Evolutionary conservation across 805 yeast species (phyloP).

Genomic region (Yarrowia keelungensis): DNA sequence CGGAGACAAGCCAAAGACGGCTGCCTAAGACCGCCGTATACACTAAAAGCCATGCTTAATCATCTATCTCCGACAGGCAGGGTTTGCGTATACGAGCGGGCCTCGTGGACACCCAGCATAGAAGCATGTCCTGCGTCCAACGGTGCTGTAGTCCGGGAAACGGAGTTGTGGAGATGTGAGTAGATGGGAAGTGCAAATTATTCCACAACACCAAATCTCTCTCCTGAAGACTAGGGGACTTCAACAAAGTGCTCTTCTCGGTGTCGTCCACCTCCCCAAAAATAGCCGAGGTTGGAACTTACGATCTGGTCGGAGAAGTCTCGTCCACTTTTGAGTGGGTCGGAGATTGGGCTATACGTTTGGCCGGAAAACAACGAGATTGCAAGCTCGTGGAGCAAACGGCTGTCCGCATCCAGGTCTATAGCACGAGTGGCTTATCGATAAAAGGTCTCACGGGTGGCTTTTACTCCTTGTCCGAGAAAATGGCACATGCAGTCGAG

Average conservation of each 20-base stretch:
- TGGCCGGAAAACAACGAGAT: not conserved
- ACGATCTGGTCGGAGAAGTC: constrained; percentile 3
- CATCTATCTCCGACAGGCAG: not conserved
- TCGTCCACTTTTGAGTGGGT: not conserved
- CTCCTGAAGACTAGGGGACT: no score
- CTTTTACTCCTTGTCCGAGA: constrained; percentile 14
- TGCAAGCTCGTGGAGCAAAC: no score
- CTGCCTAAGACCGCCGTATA: constrained; percentile 7
- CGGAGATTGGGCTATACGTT: constrained; percentile 7
- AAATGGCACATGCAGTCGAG: constrained; percentile 15
- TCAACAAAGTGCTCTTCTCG: no score
- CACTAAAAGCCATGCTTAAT: not conserved
- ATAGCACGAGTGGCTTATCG: not conserved
- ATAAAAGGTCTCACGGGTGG: not conserved
- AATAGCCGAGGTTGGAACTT: constrained; percentile 16
- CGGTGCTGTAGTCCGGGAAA: no score
- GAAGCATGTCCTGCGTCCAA: no score
- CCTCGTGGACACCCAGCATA: not conserved
- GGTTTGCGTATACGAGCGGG: constrained; percentile 3
- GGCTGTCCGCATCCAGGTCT: not conserved
- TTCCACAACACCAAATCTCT: no score
- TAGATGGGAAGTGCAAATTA: no score
- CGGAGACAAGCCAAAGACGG: no score
- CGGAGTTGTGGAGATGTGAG: no score
- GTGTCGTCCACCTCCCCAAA: not conserved